Percentiles rank a stretch among this genome's conserved stretches.
Conservation (phyloP, 345 rosid species). For the Eucalyptus rudis region DNA sequence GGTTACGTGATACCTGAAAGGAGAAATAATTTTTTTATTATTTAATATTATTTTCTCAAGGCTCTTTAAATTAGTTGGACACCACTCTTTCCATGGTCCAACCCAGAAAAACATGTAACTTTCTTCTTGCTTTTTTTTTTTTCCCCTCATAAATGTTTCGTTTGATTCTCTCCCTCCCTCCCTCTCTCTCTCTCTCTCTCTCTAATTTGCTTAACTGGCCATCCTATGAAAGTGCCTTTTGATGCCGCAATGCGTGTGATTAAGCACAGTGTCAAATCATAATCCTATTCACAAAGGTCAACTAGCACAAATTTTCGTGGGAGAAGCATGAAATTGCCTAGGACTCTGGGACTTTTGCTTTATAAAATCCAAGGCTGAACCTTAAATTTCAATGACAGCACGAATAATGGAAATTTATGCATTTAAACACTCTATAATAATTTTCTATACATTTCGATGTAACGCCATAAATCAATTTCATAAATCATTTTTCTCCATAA, state of each 20-base stretch:
- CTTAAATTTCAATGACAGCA: no score
- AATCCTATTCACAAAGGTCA: background rate
- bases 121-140: background rate
- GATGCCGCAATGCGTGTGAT: background rate
- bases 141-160: background rate
- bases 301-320: background rate
- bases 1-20: background rate
- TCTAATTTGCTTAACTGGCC: background rate
- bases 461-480: background rate
- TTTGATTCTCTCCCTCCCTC: background rate
- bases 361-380: background rate
- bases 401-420: background rate
- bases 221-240: background rate
- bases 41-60: background rate
- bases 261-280: background rate
- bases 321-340: background rate
- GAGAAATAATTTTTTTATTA: background rate
- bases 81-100: conserved; percentile 9
- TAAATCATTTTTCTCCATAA: background rate
- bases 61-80: conserved; percentile 1
- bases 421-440: background rate
- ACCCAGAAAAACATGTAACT: background rate
- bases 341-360: background rate
- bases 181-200: background rate
- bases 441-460: background rate